These are phyloP conservation scores for Imleria badia DNA, from an alignment of 768 basidiomycete species.

Conservation along the genomic window DNA sequence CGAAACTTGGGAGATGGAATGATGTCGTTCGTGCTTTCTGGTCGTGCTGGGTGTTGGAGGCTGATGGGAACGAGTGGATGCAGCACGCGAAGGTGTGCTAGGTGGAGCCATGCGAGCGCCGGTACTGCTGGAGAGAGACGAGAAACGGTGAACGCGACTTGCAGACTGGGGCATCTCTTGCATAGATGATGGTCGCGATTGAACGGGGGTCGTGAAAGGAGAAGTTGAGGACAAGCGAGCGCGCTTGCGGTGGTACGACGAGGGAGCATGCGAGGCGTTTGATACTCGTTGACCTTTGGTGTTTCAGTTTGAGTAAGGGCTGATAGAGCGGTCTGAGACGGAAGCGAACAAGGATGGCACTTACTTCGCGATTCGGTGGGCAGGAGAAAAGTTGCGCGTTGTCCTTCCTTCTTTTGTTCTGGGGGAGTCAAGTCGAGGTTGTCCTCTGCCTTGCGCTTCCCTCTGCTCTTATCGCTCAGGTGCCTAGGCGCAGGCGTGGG, in stretches of 20 bases:
- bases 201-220: constrained; percentile 32
- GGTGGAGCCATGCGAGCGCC: constrained; percentile 28
- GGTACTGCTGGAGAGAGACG: constrained; percentile 38
- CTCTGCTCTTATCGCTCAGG: constrained; percentile 41
- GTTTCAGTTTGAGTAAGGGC: constrained; percentile 26
- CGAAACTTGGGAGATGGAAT: constrained; percentile 68
- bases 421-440: constrained; percentile 69
- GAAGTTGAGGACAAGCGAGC: constrained; percentile 52
- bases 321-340: constrained; percentile 21
- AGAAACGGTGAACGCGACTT: constrained; percentile 17
- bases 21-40: constrained; percentile 38
- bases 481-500: constrained; percentile 34
- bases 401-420: constrained; percentile 51
- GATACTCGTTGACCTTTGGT: constrained; percentile 53
- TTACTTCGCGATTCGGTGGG: constrained; percentile 56
- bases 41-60: constrained; percentile 25
- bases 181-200: constrained; percentile 31
- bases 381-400: constrained; percentile 62
- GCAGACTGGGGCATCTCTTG: constrained; percentile 26
- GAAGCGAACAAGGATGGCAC: constrained; percentile 27
- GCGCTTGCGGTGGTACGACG: constrained; percentile 72
- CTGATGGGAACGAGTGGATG: constrained; percentile 35
- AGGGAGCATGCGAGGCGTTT: constrained; percentile 59
- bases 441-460: constrained; percentile 76
- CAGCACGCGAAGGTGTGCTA: constrained; percentile 38